Percentiles rank a stretch among this genome's conserved stretches.
Conservation (phyloP, 176 grass and related monocot genomes). For the Lolium rigidum region DNA sequence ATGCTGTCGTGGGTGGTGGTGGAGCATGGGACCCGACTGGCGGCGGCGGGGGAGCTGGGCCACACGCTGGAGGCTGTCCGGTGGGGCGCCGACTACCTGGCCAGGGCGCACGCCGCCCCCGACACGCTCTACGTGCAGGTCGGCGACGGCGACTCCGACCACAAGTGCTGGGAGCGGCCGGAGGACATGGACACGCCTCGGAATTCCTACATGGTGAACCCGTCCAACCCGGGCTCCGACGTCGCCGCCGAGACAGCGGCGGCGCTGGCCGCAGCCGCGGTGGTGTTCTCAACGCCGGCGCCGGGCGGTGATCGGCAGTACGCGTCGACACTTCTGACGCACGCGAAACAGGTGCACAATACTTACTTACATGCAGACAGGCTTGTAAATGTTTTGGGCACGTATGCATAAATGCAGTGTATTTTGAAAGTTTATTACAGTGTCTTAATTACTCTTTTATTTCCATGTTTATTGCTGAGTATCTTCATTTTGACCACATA, state of each 20-base stretch:
- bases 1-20: slow-evolving; percentile 67
- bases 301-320: not conserved
- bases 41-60: slow-evolving; percentile 46
- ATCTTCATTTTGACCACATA: not conserved
- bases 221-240: slow-evolving; percentile 59
- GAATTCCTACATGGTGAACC: slow-evolving; percentile 45
- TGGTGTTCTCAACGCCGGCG: slow-evolving; percentile 36
- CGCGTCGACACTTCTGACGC: slow-evolving; percentile 48
- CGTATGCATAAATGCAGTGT: not conserved
- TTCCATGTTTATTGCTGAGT: not conserved
- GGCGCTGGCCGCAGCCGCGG: slow-evolving; percentile 61
- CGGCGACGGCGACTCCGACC: slow-evolving; percentile 84
- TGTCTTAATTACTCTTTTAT: not conserved
- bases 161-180: slow-evolving; percentile 78
- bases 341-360: slow-evolving; percentile 63
- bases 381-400: not conserved
- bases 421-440: not conserved
- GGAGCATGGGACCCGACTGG: slow-evolving; percentile 37
- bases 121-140: slow-evolving; percentile 75
- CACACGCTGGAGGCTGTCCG: slow-evolving; percentile 63
- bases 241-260: slow-evolving; percentile 77
- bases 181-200: slow-evolving; percentile 92
- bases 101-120: slow-evolving; percentile 49
- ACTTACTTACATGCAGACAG: not conserved
- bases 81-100: slow-evolving; percentile 84